Conservation (phyloP, 257 asterid species). For the Anisodus tanguticus region DNA sequence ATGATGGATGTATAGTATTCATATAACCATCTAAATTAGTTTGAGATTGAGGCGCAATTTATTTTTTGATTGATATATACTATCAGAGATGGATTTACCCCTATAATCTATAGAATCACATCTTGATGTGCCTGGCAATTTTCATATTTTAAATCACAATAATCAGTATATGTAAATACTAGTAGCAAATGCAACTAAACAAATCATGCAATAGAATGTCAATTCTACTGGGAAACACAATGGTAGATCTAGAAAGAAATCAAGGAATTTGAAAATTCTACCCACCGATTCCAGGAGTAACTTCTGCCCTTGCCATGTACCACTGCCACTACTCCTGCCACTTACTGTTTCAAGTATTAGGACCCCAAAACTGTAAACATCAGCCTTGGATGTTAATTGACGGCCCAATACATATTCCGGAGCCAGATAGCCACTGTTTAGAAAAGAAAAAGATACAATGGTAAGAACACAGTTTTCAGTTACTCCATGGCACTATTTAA, state of each 20-base stretch:
- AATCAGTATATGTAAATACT: background rate
- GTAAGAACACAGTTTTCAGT: constrained; percentile 28
- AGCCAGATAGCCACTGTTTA: constrained; percentile 90
- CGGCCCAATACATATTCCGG: constrained; percentile 98
- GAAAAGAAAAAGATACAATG: constrained; percentile 32
- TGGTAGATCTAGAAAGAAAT: constrained; percentile 8
- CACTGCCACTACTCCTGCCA: constrained; percentile 67
- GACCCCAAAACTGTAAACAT: constrained; percentile 88
- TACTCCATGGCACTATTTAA: background rate
- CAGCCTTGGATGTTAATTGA: constrained; percentile 87
- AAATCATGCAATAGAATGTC: constrained; percentile 7
- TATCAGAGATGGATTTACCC: background rate
- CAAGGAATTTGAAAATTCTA: constrained; percentile 25
- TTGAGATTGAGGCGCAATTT: background rate
- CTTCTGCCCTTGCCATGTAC: constrained; percentile 64
- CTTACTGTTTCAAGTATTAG: constrained; percentile 78
- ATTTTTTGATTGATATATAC: background rate
- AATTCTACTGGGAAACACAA: background rate
- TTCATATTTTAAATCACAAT: background rate
- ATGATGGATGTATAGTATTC: background rate
- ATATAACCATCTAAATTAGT: background rate
- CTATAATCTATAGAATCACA: background rate
- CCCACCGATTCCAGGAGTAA: constrained; percentile 82
- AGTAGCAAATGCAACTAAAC: constrained; percentile 11
- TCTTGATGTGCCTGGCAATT: background rate